Evolutionary conservation across 345 rosid species (phyloP).

Genomic region (Noccaea bulbosa): DNA sequence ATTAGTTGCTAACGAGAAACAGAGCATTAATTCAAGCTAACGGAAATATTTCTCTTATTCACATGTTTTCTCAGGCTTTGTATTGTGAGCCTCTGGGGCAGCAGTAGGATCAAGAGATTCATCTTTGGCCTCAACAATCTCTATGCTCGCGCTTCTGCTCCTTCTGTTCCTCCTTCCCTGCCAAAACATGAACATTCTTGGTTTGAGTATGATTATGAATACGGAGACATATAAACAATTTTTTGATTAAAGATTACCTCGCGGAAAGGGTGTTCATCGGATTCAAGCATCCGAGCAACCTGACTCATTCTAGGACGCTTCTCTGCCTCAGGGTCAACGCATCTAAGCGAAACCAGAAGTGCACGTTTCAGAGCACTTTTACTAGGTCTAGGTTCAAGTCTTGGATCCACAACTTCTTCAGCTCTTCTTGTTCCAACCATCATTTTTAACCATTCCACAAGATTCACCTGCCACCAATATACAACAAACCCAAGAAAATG

Average conservation of each 20-base stretch:
- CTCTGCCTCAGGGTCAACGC: slow-evolving; percentile 87
- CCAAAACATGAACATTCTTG: slow-evolving; percentile 27
- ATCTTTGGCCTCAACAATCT: slow-evolving; percentile 71
- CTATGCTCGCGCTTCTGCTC: slow-evolving; percentile 74
- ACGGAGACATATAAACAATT: neutral
- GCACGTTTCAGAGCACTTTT: slow-evolving; percentile 76
- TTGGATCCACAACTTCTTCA: slow-evolving; percentile 90
- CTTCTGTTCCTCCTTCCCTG: slow-evolving; percentile 81
- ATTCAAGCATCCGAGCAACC: slow-evolving; percentile 85
- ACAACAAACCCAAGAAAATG: neutral
- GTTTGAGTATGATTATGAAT: neutral
- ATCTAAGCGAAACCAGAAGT: slow-evolving; percentile 80
- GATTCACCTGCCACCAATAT: slow-evolving; percentile 66
- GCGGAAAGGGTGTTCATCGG: slow-evolving; percentile 77
- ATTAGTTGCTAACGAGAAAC: slow-evolving; percentile 26
- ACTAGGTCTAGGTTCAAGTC: slow-evolving; percentile 71
- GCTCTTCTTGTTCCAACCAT: slow-evolving; percentile 96
- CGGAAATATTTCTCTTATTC: slow-evolving; percentile 41
- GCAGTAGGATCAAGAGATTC: slow-evolving; percentile 40
- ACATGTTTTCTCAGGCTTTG: slow-evolving; percentile 42
- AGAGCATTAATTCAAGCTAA: slow-evolving; percentile 9
- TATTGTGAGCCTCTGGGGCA: slow-evolving; percentile 47
- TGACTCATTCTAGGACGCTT: slow-evolving; percentile 97
- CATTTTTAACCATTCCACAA: slow-evolving; percentile 94
- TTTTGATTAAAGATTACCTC: slow-evolving; percentile 55